Evolutionary conservation across 2,329 filamentous ascomycete genomes (phyloP), one percentile per base, ranked within the genome.

Genomic region (Aspergillus hortae): DNA sequence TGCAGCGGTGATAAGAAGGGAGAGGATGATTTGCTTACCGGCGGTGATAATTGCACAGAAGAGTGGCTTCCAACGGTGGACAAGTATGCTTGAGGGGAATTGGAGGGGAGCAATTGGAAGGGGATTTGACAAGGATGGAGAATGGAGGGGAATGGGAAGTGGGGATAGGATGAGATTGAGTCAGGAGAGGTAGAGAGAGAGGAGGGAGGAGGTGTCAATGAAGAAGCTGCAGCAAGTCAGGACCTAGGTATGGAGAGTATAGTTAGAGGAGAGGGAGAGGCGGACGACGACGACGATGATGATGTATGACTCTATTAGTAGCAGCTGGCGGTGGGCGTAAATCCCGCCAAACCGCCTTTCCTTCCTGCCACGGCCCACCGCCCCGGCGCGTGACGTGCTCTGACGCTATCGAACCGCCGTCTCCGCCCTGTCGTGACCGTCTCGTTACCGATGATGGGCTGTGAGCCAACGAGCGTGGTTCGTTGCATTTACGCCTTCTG

Each of bases 341-440:
- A 46, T n/a, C 46, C 51, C 51, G 55, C 11, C 56, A 55, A 60
- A 60, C 57, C 56, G 52, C 57, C 54, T 58, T 54, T 30, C 2
- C 56, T 61, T 68, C 60, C 61, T 69, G 62, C 65, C 67, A 65
- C 54, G 63, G 60, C 61, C 67, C 66, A 68, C 66, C 55, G 56
- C 56, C 57, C 52, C 55, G 44, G 59, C 63, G 59, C 61, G 65
- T 70, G 67, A 70, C 68, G 64, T 62, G 52, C 61, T 66, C 58
- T 64, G 63, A 66, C 64, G 58, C 56, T 59, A 63, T 63, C 41
- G 38, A 40, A 51, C 36, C 49, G 52, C 52, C 21, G 23, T 38
- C 40, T 41, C 30, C 43, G 35, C 32, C 32, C 43, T 49, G 45
- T 42, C 21, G 46, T 55, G 58, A 65, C 63, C 3, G 61, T 66